phyloP scores from a whole-genome alignment of 306 rosid species.

The Lathyrus tuberosus region DNA sequence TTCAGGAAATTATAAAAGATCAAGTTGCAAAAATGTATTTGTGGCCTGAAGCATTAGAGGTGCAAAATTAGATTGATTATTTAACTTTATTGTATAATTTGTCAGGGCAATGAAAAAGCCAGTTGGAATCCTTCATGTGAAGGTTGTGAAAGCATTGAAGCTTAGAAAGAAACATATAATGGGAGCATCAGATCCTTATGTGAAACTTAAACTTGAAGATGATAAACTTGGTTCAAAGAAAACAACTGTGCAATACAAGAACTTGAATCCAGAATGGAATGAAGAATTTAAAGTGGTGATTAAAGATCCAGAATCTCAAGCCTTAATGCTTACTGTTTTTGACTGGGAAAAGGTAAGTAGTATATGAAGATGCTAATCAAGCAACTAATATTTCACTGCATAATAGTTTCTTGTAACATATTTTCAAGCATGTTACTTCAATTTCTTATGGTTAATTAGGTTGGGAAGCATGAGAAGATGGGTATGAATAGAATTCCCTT shows the following conservation, averaged over 20 bases:
- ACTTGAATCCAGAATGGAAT: slow-evolving; percentile 88
- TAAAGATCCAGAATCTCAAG: slow-evolving; percentile 84
- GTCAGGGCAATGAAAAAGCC: slow-evolving; percentile 80
- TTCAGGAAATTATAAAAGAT: slow-evolving; percentile 77
- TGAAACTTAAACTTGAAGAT: slow-evolving; percentile 75
- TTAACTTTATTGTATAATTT: slow-evolving; percentile 32
- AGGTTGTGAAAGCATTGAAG: slow-evolving; percentile 67
- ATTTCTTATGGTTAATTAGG: slow-evolving; percentile 43
- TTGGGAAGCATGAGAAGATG: slow-evolving; percentile 79
- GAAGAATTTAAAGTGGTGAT: slow-evolving; percentile 66
- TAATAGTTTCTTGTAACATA: background rate
- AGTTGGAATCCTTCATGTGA: slow-evolving; percentile 84
- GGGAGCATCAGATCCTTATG: slow-evolving; percentile 84
- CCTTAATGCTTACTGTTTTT: slow-evolving; percentile 55
- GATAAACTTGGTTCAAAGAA: slow-evolving; percentile 87
- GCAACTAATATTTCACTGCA: slow-evolving; percentile 1
- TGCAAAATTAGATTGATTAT: slow-evolving; percentile 45
- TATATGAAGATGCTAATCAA: background rate
- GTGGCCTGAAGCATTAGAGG: slow-evolving; percentile 84
- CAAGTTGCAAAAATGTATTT: slow-evolving; percentile 93
- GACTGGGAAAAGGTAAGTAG: slow-evolving; percentile 78
- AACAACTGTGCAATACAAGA: slow-evolving; percentile 73
- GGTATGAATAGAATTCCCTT: slow-evolving; percentile 74
- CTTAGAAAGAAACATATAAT: slow-evolving; percentile 75
- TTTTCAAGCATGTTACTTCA: slow-evolving; percentile 14